Conservation (phyloP, 176 grass and related monocot genomes). For the Coix lacrymajobi region DNA sequence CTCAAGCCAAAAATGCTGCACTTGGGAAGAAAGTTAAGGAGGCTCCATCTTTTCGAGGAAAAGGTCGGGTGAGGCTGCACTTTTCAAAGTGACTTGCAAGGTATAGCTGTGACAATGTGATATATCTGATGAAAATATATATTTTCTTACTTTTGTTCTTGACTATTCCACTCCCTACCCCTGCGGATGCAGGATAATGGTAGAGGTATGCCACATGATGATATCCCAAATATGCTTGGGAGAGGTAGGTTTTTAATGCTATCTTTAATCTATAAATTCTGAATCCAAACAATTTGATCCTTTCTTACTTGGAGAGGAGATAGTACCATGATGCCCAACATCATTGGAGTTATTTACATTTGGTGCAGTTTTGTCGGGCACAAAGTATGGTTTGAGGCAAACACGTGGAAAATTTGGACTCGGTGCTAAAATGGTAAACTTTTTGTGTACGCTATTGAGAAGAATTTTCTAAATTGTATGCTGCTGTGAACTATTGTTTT, state of each 20-base stretch:
- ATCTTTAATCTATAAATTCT: not conserved
- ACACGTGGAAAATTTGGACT: constrained; percentile 98
- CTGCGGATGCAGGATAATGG: constrained; percentile 69
- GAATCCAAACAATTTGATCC: not conserved
- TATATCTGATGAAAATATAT: constrained; percentile 2
- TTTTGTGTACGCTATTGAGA: not conserved
- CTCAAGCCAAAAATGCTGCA: constrained; percentile 72
- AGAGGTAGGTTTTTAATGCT: constrained; percentile 55
- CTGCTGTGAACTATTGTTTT: not conserved
- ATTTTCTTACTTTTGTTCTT: not conserved
- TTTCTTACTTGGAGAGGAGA: not conserved
- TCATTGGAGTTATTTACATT: constrained; percentile 27
- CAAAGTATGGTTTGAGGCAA: constrained; percentile 99
- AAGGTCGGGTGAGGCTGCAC: constrained; percentile 80
- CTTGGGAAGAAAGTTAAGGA: constrained; percentile 91
- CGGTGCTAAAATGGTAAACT: constrained; percentile 90
- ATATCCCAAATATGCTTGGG: constrained; percentile 99
- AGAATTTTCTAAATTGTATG: not conserved
- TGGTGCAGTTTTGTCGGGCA: constrained; percentile 87
- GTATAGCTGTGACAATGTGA: constrained; percentile 35
- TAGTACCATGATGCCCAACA: not conserved
- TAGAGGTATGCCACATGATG: constrained; percentile 96
- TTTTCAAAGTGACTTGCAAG: constrained; percentile 96
- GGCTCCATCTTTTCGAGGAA: constrained; percentile 46
- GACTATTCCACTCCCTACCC: not conserved